phyloP scores from a whole-genome alignment of 768 basidiomycete species.

The Termitomyces sp. region DNA sequence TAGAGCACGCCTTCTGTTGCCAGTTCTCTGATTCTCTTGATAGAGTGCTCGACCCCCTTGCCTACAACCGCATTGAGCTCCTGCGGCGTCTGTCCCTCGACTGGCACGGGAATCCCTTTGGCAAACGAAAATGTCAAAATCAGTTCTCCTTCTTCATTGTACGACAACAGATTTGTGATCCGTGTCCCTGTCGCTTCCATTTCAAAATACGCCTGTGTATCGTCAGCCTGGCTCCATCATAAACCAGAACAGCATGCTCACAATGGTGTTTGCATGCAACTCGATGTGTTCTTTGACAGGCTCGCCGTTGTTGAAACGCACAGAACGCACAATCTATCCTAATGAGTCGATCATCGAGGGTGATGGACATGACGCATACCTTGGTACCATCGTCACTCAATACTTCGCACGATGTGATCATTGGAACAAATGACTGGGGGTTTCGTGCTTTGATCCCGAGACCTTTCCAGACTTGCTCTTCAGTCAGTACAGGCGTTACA shows the following conservation, averaged over 20 bases:
- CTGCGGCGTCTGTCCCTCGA: background rate
- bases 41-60: slow-evolving; percentile 19
- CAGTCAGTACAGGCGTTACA: slow-evolving; percentile 19
- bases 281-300: slow-evolving; percentile 18
- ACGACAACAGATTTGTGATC: slow-evolving; percentile 23
- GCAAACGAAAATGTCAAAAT: slow-evolving; percentile 24
- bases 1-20: slow-evolving; percentile 13
- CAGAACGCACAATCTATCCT: slow-evolving; percentile 15
- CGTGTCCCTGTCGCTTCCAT: slow-evolving; percentile 10
- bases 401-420: slow-evolving; percentile 17
- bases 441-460: slow-evolving; percentile 23
- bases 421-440: slow-evolving; percentile 20
- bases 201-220: slow-evolving; percentile 22
- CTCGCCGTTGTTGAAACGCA: slow-evolving; percentile 12
- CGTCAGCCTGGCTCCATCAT: background rate
- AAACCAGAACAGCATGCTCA: slow-evolving; percentile 2
- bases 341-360: background rate
- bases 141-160: slow-evolving; percentile 20
- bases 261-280: slow-evolving; percentile 21
- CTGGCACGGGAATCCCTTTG: slow-evolving; percentile 19
- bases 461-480: slow-evolving; percentile 26
- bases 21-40: slow-evolving; percentile 20
- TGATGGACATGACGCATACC: background rate
- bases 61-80: slow-evolving; percentile 21
- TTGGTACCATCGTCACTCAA: slow-evolving; percentile 19